These are phyloP conservation scores for Leptographium lundbergii DNA, from an alignment of 2,329 filamentous ascomycete genomes.

Conservation along the genomic window DNA sequence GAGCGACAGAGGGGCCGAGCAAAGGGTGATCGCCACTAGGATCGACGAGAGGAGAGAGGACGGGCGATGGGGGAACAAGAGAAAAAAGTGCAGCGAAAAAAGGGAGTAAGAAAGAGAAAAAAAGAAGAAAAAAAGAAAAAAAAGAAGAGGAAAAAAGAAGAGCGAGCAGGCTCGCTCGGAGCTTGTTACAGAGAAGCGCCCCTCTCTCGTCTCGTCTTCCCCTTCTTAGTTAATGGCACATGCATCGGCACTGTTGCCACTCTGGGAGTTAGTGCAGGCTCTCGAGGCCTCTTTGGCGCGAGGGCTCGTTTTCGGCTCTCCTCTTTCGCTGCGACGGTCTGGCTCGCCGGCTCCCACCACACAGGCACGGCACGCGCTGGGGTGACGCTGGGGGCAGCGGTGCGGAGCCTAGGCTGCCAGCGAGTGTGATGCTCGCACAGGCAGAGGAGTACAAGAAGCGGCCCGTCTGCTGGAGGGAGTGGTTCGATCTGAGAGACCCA, in stretches of 20 bases:
- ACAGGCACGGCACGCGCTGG: too few species aligned
- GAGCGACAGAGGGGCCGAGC: neutral
- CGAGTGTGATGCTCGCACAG: too few species aligned
- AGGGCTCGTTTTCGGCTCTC: neutral
- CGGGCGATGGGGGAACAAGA: neutral
- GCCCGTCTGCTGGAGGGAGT: neutral
- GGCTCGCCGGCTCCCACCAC: neutral
- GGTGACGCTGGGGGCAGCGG: too few species aligned
- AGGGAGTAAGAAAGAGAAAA: neutral
- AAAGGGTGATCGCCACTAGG: neutral
- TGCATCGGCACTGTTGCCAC: neutral
- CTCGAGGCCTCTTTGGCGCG: neutral
- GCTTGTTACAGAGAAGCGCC: neutral
- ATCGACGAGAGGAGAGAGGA: neutral
- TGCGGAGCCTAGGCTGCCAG: too few species aligned
- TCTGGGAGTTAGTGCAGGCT: neutral
- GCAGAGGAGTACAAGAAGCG: neutral
- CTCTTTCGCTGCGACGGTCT: neutral
- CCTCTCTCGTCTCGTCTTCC: neutral
- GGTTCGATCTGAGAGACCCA: too few species aligned
- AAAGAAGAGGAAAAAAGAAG: neutral
- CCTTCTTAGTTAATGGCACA: too few species aligned
- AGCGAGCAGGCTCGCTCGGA: too few species aligned
- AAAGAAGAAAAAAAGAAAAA: neutral
- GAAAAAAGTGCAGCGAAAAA: neutral